phyloP scores from a whole-genome alignment of 331 rosid species.

The Ulmus americana region DNA sequence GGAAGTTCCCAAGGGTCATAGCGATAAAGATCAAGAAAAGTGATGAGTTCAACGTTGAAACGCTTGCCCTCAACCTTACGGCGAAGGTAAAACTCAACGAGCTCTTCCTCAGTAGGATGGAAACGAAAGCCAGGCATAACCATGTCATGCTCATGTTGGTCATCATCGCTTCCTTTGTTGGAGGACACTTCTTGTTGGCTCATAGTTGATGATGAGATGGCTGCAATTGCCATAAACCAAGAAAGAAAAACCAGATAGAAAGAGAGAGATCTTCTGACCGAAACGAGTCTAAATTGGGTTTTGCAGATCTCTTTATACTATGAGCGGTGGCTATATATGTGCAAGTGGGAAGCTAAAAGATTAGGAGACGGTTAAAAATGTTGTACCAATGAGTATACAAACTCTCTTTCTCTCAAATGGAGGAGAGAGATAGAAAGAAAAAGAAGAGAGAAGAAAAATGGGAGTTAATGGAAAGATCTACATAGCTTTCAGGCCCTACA shows the following conservation, averaged over 20 bases:
- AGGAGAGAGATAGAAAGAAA: not conserved
- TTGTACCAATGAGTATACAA: not conserved
- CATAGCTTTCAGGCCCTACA: constrained; percentile 78
- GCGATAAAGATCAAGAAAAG: constrained; percentile 99
- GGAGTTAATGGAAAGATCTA: constrained; percentile 68
- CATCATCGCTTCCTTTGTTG: constrained; percentile 12
- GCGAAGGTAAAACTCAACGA: constrained; percentile 99
- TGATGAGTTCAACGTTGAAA: constrained; percentile 93
- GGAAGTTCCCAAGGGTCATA: constrained; percentile 99
- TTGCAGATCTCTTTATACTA: not conserved
- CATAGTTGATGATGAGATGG: constrained; percentile 33
- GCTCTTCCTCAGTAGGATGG: constrained; percentile 97
- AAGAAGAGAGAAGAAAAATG: not conserved
- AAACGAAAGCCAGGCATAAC: constrained; percentile 97
- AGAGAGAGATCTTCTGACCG: not conserved
- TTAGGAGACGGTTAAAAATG: not conserved
- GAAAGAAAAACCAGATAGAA: not conserved
- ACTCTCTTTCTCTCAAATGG: constrained; percentile 6
- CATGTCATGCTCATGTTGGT: constrained; percentile 81
- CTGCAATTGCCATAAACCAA: constrained; percentile 72
- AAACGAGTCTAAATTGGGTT: not conserved
- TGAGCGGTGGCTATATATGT: not conserved
- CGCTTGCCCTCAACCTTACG: constrained; percentile 99
- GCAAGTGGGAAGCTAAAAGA: constrained; percentile 3
- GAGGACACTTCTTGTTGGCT: constrained; percentile 37